Evolutionary conservation across 78 protist genomes (phyloP).

Genomic region (Cyanophora paradoxa): DNA sequence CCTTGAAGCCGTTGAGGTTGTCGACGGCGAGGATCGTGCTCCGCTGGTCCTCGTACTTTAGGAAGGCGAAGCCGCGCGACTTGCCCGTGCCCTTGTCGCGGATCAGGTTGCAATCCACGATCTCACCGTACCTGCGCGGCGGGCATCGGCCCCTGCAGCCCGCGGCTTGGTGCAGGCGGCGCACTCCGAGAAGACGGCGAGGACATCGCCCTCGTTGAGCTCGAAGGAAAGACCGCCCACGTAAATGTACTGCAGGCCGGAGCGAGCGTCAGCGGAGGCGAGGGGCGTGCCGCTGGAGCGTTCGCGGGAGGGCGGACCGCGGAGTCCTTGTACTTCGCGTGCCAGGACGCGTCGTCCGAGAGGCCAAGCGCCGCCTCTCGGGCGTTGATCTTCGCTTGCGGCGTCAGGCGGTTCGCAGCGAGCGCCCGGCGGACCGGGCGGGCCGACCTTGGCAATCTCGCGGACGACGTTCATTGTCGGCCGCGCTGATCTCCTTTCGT

Average conservation of each 20-base stretch:
- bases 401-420: no score
- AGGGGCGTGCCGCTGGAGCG: no score
- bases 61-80: slow-evolving; percentile 74
- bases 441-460: no score
- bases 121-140: slow-evolving; percentile 47
- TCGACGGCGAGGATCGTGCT: slow-evolving; percentile 84
- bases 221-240: slow-evolving; percentile 33
- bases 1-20: slow-evolving; percentile 79
- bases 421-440: no score
- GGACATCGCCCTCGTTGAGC: slow-evolving; percentile 51
- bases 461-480: no score
- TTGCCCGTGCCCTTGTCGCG: slow-evolving; percentile 82
- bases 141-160: background rate
- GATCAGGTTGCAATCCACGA: slow-evolving; percentile 67
- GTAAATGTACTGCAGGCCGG: no score
- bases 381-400: no score
- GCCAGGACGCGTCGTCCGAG: slow-evolving; percentile 55
- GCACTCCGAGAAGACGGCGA: slow-evolving; percentile 27
- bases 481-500: no score
- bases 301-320: no score
- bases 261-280: no score
- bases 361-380: slow-evolving; percentile 14
- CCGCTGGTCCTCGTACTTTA: slow-evolving; percentile 82
- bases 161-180: background rate
- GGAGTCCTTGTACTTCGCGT: slow-evolving; percentile 28